phyloP scores from a whole-genome alignment of 176 grass and related monocot species.

The Urochloa ruziziensis region DNA sequence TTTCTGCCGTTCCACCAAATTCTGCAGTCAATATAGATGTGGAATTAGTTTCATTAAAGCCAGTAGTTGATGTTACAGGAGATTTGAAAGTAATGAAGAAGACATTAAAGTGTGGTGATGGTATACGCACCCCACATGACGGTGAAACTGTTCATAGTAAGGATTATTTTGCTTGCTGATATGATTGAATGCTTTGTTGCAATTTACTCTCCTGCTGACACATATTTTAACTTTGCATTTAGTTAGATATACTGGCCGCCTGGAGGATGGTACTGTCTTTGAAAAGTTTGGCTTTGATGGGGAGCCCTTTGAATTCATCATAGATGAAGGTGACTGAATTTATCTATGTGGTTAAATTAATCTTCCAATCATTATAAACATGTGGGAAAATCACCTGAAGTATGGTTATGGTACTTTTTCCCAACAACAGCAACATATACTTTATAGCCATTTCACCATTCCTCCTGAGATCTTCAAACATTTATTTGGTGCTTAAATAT shows the following conservation, averaged over 20 bases:
- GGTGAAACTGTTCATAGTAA: constrained; percentile 42
- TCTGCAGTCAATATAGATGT: constrained; percentile 33
- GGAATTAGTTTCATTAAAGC: constrained; percentile 41
- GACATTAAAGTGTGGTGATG: constrained; percentile 36
- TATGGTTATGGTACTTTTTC: background rate
- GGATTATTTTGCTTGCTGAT: background rate
- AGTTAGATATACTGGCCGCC: constrained; percentile 41
- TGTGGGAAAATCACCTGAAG: background rate
- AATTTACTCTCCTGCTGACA: background rate
- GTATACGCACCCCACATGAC: constrained; percentile 25
- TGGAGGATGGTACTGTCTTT: constrained; percentile 36
- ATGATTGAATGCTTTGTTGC: background rate
- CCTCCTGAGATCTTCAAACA: background rate
- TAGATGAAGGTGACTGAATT: constrained; percentile 41
- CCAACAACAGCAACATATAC: background rate
- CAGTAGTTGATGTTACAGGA: constrained; percentile 40
- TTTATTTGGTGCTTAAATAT: background rate
- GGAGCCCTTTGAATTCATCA: constrained; percentile 38
- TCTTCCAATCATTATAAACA: background rate
- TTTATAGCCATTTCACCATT: background rate
- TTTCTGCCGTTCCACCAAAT: constrained; percentile 35
- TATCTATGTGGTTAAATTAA: background rate
- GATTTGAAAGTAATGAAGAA: constrained; percentile 42
- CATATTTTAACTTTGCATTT: background rate
- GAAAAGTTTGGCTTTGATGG: constrained; percentile 48